Percentiles rank a stretch among this genome's conserved stretches.
These are phyloP conservation scores for Globisporangium middletonii DNA, from an alignment of 352 stramenopile genomes.

Conservation along the genomic window DNA sequence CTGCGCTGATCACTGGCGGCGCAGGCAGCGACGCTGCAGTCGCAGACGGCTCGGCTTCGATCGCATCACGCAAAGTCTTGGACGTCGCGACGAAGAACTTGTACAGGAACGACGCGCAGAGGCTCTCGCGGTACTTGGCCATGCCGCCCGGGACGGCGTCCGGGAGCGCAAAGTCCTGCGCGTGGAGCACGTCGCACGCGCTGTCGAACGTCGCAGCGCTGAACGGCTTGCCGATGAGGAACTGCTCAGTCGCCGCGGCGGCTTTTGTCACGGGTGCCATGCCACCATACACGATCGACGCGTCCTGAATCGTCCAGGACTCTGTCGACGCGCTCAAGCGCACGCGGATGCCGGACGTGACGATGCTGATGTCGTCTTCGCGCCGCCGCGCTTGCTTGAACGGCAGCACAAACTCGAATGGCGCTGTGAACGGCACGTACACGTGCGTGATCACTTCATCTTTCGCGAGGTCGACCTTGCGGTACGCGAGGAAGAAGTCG, in stretches of 20 bases:
- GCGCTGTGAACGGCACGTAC: conserved; percentile 81
- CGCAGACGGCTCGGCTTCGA: conserved; percentile 9
- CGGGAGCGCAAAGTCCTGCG: conserved; percentile 89
- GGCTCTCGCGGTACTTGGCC: conserved; percentile 91
- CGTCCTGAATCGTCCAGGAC: conserved; percentile 68
- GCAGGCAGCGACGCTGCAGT: conserved; percentile 14
- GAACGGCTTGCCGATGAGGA: conserved; percentile 83
- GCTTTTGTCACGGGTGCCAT: conserved; percentile 71
- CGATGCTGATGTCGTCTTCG: conserved; percentile 98
- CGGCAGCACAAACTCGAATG: conserved; percentile 91
- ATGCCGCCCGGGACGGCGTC: conserved; percentile 91
- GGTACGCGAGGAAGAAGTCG: conserved; percentile 95
- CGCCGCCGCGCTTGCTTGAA: conserved; percentile 95
- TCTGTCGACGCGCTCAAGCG: conserved; percentile 44
- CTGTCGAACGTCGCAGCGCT: conserved; percentile 69
- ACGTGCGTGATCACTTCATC: conserved; percentile 91
- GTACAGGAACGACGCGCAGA: conserved; percentile 93
- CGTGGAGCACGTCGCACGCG: conserved; percentile 74
- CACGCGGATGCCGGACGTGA: conserved; percentile 94
- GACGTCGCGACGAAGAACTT: conserved; percentile 90
- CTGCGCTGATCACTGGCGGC: conserved; percentile 25
- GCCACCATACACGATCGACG: conserved; percentile 54
- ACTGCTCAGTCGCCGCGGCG: conserved; percentile 42
- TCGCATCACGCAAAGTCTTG: conserved; percentile 43
- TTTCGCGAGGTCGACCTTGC: conserved; percentile 85